Evolutionary conservation across 1,284 basidiomycete species (phyloP).

Genomic region (Chondrostereum purpureum): DNA sequence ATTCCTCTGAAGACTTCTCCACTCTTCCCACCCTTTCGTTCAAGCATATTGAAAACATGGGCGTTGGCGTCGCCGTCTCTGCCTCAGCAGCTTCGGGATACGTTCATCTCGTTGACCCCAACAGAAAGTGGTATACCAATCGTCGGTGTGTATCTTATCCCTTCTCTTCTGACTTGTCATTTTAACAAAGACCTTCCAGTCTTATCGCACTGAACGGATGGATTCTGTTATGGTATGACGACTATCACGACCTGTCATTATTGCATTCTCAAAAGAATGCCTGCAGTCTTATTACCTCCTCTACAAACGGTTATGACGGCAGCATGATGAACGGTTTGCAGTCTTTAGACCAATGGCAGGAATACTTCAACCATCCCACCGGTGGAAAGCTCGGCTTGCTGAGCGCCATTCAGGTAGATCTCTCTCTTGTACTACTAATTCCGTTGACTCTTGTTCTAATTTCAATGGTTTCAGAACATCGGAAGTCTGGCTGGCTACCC

Average conservation of each 20-base stretch:
- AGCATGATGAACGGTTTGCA: constrained; percentile 75
- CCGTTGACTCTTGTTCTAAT: not conserved
- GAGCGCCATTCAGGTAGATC: constrained; percentile 65
- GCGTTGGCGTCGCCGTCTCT: constrained; percentile 44
- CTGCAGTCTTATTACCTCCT: constrained; percentile 69
- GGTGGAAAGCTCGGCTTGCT: constrained; percentile 59
- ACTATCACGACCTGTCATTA: no score
- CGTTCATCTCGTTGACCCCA: constrained; percentile 55
- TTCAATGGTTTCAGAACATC: constrained; percentile 47
- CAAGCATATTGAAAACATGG: no score
- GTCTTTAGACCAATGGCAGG: constrained; percentile 51
- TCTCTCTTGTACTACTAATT: not conserved
- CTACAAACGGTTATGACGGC: constrained; percentile 70
- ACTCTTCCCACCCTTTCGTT: no score
- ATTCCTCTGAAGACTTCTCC: no score
- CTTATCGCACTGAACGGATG: constrained; percentile 47
- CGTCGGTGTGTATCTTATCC: constrained; percentile 38
- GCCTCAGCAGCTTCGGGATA: constrained; percentile 33
- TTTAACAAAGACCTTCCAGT: constrained; percentile 25
- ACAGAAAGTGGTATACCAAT: constrained; percentile 68
- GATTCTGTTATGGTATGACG: constrained; percentile 3
- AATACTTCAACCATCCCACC: constrained; percentile 48
- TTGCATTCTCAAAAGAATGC: not conserved
- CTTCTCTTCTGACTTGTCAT: not conserved
- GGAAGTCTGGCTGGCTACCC: constrained; percentile 61